Evolutionary conservation across 805 yeast genomes (phyloP), one percentile per base, ranked within the genome.

Genomic region (Monosporozyma unispora): DNA sequence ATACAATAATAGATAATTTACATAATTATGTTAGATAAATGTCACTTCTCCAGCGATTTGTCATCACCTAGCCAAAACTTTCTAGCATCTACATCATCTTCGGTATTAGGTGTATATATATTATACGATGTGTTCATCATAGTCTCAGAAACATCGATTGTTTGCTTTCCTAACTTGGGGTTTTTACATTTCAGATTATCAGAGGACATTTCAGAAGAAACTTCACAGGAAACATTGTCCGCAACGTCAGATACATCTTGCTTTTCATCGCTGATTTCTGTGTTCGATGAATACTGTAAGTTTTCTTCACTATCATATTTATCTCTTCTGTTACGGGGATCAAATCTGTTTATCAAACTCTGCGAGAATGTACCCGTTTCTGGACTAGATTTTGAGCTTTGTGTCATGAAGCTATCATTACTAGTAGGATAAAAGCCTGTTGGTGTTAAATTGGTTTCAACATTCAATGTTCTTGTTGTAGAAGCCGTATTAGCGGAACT

Each of bases 401-500:
- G 55, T n/a, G 54, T 48, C 43, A 48, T 50, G 14, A 47, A 46
- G 37, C 56, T 52, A 19, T 48, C 39, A n/a, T 45, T 31, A 4
- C 57, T 53, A 22, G 44, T 53, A 22, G 58, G 54, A 44, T 53
- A 51, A 23, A 58, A 61, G 14, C 61, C 59, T 11, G 52, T 49
- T n/a, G 52, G 33, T 4, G 45, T 54, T 5, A 57, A 50, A 7
- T 59, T 44, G 29, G 51, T 57, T 6, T 60, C 60, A 7, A 64
- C 53, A 33, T 48, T 54, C 12, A 65, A 41, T 1, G 80, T 71
- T 2, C 69, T 67, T 21, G 81, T 75, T 8, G 56, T 56, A 3
- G 74, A 50, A 1, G 73, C 60, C 49, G 77, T 78, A 57, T 82
- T 81, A 1, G 83, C 73, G 2, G 88, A 71, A 3, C 82, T 71